These are phyloP conservation scores for Nemania bipapillata DNA, from an alignment of 2,329 filamentous ascomycete species.

Conservation along the genomic window DNA sequence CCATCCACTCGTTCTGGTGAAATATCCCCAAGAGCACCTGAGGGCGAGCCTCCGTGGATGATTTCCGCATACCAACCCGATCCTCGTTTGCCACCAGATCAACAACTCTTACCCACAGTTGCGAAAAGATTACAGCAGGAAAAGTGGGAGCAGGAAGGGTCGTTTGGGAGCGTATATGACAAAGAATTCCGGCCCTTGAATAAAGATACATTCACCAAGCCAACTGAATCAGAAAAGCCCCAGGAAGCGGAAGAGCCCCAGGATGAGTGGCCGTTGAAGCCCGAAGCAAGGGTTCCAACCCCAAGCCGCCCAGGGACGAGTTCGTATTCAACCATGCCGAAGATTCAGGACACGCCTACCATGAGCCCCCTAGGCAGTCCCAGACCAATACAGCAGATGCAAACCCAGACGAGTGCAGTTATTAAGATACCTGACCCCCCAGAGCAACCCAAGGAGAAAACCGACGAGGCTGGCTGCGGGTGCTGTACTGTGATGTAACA, in stretches of 20 bases:
- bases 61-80: constrained; percentile 95
- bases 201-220: constrained; percentile 65
- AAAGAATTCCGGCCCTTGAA: constrained; percentile 87
- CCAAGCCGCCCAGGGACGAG: constrained; percentile 59
- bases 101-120: constrained; percentile 94
- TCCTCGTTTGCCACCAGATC: constrained; percentile 89
- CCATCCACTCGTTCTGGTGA: constrained; percentile 73
- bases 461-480: constrained; percentile 70
- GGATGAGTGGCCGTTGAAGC: constrained; percentile 70
- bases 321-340: constrained; percentile 73
- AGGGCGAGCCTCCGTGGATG: constrained; percentile 96
- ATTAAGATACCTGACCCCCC: constrained; percentile 63
- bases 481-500: constrained; percentile 81
- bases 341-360: constrained; percentile 61
- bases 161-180: constrained; percentile 85
- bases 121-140: constrained; percentile 91
- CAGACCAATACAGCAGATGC: constrained; percentile 57
- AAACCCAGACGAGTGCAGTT: constrained; percentile 59
- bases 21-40: constrained; percentile 71
- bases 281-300: constrained; percentile 62
- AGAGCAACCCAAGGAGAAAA: constrained; percentile 60
- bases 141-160: constrained; percentile 92
- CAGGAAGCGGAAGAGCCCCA: constrained; percentile 55
- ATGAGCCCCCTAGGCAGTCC: constrained; percentile 59
- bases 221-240: constrained; percentile 57